Evolutionary conservation across 768 basidiomycete genomes (phyloP).

Genomic region (Amanita polypyramis): DNA sequence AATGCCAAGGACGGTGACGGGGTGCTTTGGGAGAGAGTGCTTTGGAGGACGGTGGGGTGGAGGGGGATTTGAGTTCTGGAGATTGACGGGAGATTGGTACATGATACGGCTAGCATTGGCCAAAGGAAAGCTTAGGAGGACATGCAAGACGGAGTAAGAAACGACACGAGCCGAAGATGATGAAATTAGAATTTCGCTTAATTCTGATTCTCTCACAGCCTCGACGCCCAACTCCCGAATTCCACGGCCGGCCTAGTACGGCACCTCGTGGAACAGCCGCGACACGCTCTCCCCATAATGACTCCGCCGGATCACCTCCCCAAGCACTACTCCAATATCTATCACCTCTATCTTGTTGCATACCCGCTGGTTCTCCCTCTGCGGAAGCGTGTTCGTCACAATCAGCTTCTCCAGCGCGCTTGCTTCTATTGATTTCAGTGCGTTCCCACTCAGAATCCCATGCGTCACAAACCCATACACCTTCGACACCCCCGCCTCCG

Average conservation of each 20-base stretch:
- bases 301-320: conserved; percentile 90
- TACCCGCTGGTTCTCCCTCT: conserved; percentile 57
- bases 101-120: conserved; percentile 53
- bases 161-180: conserved; percentile 8
- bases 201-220: conserved; percentile 7
- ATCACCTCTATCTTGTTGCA: conserved; percentile 86
- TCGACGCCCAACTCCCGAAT: not conserved
- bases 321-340: conserved; percentile 90
- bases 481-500: conserved; percentile 78
- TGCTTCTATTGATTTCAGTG: conserved; percentile 60
- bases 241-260: conserved; percentile 41
- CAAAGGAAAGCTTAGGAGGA: conserved; percentile 17
- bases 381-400: conserved; percentile 97
- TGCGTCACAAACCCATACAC: conserved; percentile 94
- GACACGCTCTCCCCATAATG: conserved; percentile 96
- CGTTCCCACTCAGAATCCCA: conserved; percentile 88
- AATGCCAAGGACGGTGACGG: conserved; percentile 59
- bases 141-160: conserved; percentile 12
- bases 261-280: conserved; percentile 83
- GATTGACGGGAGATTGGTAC: conserved; percentile 38
- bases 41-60: conserved; percentile 21
- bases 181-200: conserved; percentile 8
- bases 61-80: conserved; percentile 31
- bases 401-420: conserved; percentile 87
- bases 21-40: conserved; percentile 35